Evolutionary conservation across 2,329 filamentous ascomycete species (phyloP).

Genomic region (Xylaria arbuscula): DNA sequence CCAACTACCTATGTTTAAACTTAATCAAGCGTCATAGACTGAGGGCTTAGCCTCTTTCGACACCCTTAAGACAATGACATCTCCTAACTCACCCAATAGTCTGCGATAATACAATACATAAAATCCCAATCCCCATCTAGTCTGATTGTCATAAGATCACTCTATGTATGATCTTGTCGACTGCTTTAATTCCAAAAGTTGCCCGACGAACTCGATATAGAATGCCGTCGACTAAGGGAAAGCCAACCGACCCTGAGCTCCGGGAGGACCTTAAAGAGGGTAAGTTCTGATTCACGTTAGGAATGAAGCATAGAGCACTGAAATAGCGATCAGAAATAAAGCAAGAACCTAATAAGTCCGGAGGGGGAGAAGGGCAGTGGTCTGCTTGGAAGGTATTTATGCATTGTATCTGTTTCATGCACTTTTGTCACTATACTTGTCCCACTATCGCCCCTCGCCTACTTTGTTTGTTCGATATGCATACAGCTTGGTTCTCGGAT

Average conservation of each 20-base stretch:
- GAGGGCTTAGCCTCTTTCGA: neutral
- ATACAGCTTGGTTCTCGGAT: neutral
- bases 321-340: constrained; percentile 53
- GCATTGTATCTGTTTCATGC: neutral
- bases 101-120: neutral
- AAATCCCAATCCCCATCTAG: neutral
- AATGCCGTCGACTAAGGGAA: constrained; percentile 56
- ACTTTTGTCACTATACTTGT: neutral
- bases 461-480: neutral
- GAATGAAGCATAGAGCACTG: neutral
- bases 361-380: constrained; percentile 55
- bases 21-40: constrained; percentile 29
- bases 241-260: constrained; percentile 55
- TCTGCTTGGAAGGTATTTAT: constrained; percentile 52
- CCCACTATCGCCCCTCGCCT: neutral
- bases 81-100: neutral
- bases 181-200: neutral
- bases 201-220: neutral
- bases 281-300: constrained; percentile 26
- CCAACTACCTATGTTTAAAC: constrained; percentile 1
- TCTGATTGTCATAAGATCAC: neutral
- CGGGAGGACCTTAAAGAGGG: constrained; percentile 55
- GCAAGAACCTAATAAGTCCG: constrained; percentile 56
- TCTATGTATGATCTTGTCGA: neutral
- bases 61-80: neutral